These are phyloP conservation scores for Colletotrichum liriopes DNA, from an alignment of 2,329 filamentous ascomycete genomes.

Conservation along the genomic window DNA sequence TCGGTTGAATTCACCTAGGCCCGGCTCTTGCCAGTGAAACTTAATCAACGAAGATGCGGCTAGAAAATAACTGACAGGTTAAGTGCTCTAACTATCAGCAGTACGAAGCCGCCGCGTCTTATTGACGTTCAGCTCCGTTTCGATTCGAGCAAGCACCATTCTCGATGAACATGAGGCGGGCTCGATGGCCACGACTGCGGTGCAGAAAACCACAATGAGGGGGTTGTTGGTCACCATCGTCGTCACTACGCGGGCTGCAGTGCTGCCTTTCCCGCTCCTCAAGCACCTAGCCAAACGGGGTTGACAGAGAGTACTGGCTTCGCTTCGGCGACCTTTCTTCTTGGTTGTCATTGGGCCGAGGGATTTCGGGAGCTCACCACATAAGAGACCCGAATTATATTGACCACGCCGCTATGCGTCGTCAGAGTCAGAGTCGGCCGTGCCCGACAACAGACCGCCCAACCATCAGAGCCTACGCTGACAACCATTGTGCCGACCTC, in stretches of 20 bases:
- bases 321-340: conserved; percentile 3
- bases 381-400: conserved; percentile 23
- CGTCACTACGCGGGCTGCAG: conserved; percentile 30
- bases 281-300: conserved; percentile 15
- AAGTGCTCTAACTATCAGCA: not conserved
- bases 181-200: not conserved
- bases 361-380: conserved; percentile 8
- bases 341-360: conserved; percentile 14
- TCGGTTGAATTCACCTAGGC: not conserved
- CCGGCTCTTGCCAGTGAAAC: not conserved
- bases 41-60: conserved; percentile 7
- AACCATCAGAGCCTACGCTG: not conserved
- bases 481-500: conserved; percentile 22
- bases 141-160: not conserved
- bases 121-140: not conserved
- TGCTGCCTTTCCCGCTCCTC: conserved; percentile 27
- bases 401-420: conserved; percentile 11
- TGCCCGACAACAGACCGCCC: conserved; percentile 12
- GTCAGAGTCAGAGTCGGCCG: conserved; percentile 20
- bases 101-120: conserved; percentile 21
- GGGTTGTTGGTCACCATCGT: not conserved
- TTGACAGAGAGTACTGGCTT: conserved; percentile 12
- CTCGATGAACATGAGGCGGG: not conserved
- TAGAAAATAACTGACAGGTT: not conserved
- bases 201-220: not conserved